These are phyloP conservation scores for Fusarium floridanum DNA, from an alignment of 2,329 filamentous ascomycete species.

Conservation along the genomic window DNA sequence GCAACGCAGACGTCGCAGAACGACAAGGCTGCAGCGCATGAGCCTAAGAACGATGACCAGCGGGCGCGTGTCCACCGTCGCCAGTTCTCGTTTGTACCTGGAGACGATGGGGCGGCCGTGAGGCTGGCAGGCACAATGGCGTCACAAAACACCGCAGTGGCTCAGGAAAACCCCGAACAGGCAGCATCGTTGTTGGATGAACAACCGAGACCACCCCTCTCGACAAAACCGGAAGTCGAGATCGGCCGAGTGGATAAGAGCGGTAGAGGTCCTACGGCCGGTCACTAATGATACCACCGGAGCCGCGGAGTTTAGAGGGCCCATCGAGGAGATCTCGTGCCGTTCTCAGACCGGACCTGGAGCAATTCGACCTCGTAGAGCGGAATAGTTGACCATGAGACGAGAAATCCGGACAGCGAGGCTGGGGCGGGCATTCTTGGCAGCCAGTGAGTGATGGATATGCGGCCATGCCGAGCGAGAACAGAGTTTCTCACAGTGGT, in stretches of 20 bases:
- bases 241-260: conserved; percentile 33
- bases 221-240: conserved; percentile 21
- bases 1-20: not conserved
- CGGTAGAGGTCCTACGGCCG: conserved; percentile 6
- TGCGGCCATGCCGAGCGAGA: conserved; percentile 7
- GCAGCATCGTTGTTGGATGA: conserved; percentile 4
- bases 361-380: not conserved
- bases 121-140: not conserved
- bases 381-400: not conserved
- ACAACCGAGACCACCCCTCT: not conserved
- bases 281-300: conserved; percentile 10
- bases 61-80: conserved; percentile 31
- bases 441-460: not conserved
- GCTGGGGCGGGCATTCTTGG: not conserved
- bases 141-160: not conserved
- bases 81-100: conserved; percentile 48
- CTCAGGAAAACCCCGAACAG: conserved; percentile 4
- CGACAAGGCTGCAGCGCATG: conserved; percentile 1
- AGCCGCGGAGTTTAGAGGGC: not conserved
- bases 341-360: not conserved
- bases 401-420: not conserved
- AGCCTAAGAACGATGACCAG: not conserved
- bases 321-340: not conserved
- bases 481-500: conserved; percentile 32
- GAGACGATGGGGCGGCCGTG: conserved; percentile 39